phyloP scores from a whole-genome alignment of 257 asterid species.

The Solanum rostratum region DNA sequence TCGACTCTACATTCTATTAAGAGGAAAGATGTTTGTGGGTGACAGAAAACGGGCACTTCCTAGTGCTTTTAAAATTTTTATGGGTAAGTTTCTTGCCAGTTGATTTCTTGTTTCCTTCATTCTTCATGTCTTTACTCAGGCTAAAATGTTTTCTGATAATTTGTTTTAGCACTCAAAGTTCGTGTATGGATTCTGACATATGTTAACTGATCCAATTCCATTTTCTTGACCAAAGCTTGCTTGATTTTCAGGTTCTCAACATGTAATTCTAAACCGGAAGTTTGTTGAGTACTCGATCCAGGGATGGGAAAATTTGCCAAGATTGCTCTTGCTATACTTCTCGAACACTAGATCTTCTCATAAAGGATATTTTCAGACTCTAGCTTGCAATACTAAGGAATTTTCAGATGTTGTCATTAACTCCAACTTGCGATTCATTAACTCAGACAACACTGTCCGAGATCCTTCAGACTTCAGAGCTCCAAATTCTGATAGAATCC shows the following conservation, averaged over 20 bases:
- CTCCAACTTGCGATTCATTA: slow-evolving; percentile 19
- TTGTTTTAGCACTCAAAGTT: neutral
- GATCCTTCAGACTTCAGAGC: neutral
- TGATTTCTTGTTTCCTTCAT: neutral
- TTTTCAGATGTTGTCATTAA: slow-evolving; percentile 21
- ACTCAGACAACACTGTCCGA: neutral
- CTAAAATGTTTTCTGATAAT: neutral
- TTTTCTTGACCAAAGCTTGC: neutral
- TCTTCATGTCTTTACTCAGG: neutral
- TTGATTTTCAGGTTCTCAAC: slow-evolving; percentile 27
- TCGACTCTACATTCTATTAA: slow-evolving; percentile 27
- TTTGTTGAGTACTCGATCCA: slow-evolving; percentile 16
- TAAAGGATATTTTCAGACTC: slow-evolving; percentile 30
- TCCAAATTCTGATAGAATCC: slow-evolving; percentile 3
- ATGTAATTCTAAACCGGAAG: slow-evolving; percentile 24
- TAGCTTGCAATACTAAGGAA: slow-evolving; percentile 23
- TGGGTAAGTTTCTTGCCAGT: neutral
- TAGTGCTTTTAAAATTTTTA: slow-evolving; percentile 16
- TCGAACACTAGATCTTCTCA: slow-evolving; percentile 24
- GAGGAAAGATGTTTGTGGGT: slow-evolving; percentile 33
- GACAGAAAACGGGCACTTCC: slow-evolving; percentile 16
- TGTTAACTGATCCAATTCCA: neutral
- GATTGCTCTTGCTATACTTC: slow-evolving; percentile 29
- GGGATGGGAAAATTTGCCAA: slow-evolving; percentile 38
- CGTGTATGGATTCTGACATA: neutral